phyloP scores from a whole-genome alignment of 768 basidiomycete species.

The Trametes punicea region DNA sequence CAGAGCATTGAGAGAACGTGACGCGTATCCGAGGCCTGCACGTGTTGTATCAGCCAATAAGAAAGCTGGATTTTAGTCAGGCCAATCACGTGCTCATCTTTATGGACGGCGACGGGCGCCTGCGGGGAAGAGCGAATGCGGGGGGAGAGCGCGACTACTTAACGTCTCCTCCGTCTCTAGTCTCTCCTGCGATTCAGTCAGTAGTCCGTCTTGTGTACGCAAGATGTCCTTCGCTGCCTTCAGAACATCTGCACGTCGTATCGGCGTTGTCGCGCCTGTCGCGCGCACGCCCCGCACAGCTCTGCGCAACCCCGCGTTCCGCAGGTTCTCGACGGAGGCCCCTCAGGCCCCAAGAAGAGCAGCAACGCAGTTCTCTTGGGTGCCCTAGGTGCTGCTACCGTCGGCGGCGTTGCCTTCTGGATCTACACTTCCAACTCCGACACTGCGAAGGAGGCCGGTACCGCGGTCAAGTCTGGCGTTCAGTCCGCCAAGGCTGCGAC shows the following conservation, averaged over 20 bases:
- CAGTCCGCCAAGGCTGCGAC: slow-evolving; percentile 61
- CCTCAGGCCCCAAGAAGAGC: slow-evolving; percentile 42
- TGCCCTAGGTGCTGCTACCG: slow-evolving; percentile 56
- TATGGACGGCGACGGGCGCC: slow-evolving; percentile 1
- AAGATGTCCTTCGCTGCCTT: slow-evolving; percentile 57
- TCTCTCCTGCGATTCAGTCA: not conserved
- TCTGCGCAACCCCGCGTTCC: slow-evolving; percentile 44
- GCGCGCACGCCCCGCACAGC: slow-evolving; percentile 18
- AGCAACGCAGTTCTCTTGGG: slow-evolving; percentile 54
- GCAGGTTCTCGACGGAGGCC: slow-evolving; percentile 51
- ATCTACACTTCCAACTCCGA: slow-evolving; percentile 46
- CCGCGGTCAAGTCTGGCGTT: slow-evolving; percentile 56
- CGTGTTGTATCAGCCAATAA: slow-evolving; percentile 8
- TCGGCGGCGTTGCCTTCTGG: slow-evolving; percentile 65
- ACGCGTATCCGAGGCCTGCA: not conserved
- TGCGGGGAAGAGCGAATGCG: slow-evolving; percentile 1
- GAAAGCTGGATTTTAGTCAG: slow-evolving; percentile 12
- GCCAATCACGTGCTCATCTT: slow-evolving; percentile 15
- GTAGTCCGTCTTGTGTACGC: not conserved
- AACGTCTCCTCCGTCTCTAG: not conserved
- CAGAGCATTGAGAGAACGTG: slow-evolving; percentile 1
- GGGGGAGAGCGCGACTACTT: not conserved
- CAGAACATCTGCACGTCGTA: slow-evolving; percentile 48
- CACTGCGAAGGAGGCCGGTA: slow-evolving; percentile 46
- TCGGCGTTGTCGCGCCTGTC: slow-evolving; percentile 32